Evolutionary conservation across 2,329 filamentous ascomycete species (phyloP), one percentile per base, ranked within the genome.

Genomic region (Aspergillus ruber): DNA sequence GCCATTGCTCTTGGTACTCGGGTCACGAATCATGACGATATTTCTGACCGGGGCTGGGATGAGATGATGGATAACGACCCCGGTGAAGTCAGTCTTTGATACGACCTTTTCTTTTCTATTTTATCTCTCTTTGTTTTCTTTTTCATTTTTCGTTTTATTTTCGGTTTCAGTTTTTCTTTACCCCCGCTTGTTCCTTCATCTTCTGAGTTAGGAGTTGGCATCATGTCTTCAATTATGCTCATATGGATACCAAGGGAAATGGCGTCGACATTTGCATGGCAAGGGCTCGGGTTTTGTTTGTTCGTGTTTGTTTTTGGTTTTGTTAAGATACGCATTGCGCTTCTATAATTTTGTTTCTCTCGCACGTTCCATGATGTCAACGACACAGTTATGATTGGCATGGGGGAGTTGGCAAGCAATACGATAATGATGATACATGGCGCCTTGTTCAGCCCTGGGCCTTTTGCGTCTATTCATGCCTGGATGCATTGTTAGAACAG

Each of bases 51-150:
- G 18, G 68, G 60, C 40, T 72, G 67, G 67, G 66, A 72, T 29
- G 63, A 50, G n/a, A 64, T 71, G 25, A 61, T 71, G 50, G 70
- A 74, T 42, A 66, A 61, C 48, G 71, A 74, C 45, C 60, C 63
- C 8, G 71, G 71, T 9, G 67, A 72, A 56, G 69, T 73, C 50
- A 74, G 71, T 56, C 64, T 69, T 54, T 72, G 56, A 58, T 29
- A 29, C 25, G 25, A 42, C 49, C 25, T 25, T 39, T 18, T 27
- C 29, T 21, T 21, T 6, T 5, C 4, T 21, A 6, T 39, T 44
- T 46, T 23, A n/a, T n/a, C n/a, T 9, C 38, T 44, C 48, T 13
- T 43, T 33, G 29, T 25, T n/a, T 18, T 56, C 45, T 36, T 35
- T 33, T 44, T 42, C 43, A 44, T 44, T 33, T 47, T 48, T 46